Evolutionary conservation across 331 rosid genomes (phyloP).

Genomic region (Stylosanthes scabra): DNA sequence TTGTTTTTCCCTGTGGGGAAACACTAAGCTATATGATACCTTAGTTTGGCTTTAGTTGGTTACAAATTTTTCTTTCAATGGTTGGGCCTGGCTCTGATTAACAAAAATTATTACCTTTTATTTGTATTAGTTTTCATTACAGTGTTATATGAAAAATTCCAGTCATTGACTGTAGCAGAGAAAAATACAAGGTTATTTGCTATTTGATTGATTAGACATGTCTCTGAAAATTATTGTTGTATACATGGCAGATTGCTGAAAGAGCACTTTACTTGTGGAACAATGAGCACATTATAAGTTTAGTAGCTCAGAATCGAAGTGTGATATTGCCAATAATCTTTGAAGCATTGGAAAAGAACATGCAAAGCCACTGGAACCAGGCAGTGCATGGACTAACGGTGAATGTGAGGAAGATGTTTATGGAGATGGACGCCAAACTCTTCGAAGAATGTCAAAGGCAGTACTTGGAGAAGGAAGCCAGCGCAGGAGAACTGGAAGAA

Average conservation of each 20-base stretch:
- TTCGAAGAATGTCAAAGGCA: conserved; percentile 62
- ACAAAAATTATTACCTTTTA: not conserved
- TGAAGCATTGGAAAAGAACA: conserved; percentile 68
- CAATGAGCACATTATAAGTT: conserved; percentile 64
- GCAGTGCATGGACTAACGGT: conserved; percentile 59
- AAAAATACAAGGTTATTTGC: not conserved
- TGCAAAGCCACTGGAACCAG: conserved; percentile 70
- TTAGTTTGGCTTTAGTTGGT: conserved; percentile 9
- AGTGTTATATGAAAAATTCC: not conserved
- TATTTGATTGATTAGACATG: conserved; percentile 13
- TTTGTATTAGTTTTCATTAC: conserved; percentile 22
- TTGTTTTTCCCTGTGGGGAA: conserved; percentile 10
- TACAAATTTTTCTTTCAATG: conserved; percentile 24
- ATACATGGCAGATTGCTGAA: conserved; percentile 70
- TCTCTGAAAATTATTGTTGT: conserved; percentile 28
- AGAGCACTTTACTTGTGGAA: conserved; percentile 76
- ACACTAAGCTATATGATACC: not conserved
- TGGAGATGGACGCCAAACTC: conserved; percentile 66
- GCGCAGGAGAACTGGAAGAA: conserved; percentile 53
- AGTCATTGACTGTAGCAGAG: conserved; percentile 3
- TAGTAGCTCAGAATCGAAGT: conserved; percentile 62
- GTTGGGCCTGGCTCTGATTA: conserved; percentile 1
- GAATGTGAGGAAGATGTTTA: conserved; percentile 63
- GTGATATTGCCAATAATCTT: conserved; percentile 65
- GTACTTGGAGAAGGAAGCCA: conserved; percentile 57